These are phyloP conservation scores for Ilyonectria mors-panacis DNA, from an alignment of 2,329 filamentous ascomycete genomes.

Conservation along the genomic window DNA sequence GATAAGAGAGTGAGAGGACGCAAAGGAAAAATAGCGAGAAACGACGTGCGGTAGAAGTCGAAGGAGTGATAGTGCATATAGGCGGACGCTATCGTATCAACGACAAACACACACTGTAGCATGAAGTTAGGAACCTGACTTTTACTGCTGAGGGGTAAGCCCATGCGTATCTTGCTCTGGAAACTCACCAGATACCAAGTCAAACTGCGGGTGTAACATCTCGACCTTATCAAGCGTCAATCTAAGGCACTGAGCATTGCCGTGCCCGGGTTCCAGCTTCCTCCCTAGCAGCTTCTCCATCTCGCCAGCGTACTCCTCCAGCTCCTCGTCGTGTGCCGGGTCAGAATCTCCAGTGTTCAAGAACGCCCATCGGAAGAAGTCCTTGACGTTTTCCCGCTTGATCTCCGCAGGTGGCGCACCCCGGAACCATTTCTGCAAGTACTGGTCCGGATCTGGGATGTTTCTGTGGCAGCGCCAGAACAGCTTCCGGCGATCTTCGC, in stretches of 20 bases:
- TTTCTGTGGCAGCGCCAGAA: slow-evolving; percentile 66
- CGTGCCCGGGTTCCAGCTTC: slow-evolving; percentile 65
- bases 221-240: slow-evolving; percentile 71
- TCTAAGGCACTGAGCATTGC: slow-evolving; percentile 66
- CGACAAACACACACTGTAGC: slow-evolving; percentile 60
- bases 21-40: slow-evolving; percentile 67
- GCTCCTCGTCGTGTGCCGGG: slow-evolving; percentile 64
- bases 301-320: slow-evolving; percentile 68
- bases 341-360: slow-evolving; percentile 62
- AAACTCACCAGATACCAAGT: slow-evolving; percentile 69
- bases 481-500: slow-evolving; percentile 63
- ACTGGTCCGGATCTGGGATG: slow-evolving; percentile 67
- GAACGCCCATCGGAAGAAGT: slow-evolving; percentile 74
- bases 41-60: slow-evolving; percentile 61
- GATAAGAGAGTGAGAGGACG: slow-evolving; percentile 65
- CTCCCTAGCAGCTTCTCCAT: slow-evolving; percentile 66
- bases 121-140: slow-evolving; percentile 29
- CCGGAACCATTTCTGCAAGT: slow-evolving; percentile 71
- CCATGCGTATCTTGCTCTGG: slow-evolving; percentile 10
- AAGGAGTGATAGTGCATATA: slow-evolving; percentile 62
- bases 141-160: background rate
- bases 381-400: slow-evolving; percentile 71
- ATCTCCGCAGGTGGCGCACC: slow-evolving; percentile 67
- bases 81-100: slow-evolving; percentile 57
- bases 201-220: slow-evolving; percentile 68